Evolutionary conservation across 441 rosid genomes (phyloP).

Genomic region (Gossypium schwendimanii): DNA sequence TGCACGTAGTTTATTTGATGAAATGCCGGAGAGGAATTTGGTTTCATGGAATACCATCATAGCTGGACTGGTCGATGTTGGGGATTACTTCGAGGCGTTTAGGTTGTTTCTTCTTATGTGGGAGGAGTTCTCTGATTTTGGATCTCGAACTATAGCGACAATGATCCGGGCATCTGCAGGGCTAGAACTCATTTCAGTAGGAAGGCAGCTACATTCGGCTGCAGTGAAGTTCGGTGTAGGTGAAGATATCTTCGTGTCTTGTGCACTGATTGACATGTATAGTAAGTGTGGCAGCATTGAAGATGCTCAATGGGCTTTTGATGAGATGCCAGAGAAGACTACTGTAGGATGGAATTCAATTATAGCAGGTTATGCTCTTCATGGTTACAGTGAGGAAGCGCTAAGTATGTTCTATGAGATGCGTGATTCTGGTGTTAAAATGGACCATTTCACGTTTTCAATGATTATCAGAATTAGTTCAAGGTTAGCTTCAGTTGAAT

Average conservation of each 20-base stretch:
- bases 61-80: conserved; percentile 52
- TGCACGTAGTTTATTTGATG: conserved; percentile 63
- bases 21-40: conserved; percentile 67
- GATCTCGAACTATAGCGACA: conserved; percentile 44
- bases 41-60: conserved; percentile 61
- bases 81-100: conserved; percentile 59
- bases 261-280: conserved; percentile 84
- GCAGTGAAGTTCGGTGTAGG: conserved; percentile 47
- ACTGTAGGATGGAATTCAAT: conserved; percentile 82
- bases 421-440: conserved; percentile 57
- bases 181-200: conserved; percentile 44
- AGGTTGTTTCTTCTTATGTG: conserved; percentile 58
- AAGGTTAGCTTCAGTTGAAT: conserved; percentile 64
- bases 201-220: conserved; percentile 69
- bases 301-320: conserved; percentile 64
- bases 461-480: conserved; percentile 59
- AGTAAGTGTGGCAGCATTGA: conserved; percentile 77
- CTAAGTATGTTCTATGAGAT: conserved; percentile 57
- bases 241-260: conserved; percentile 52
- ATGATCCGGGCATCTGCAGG: conserved; percentile 71
- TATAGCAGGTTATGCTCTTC: conserved; percentile 72
- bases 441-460: conserved; percentile 82
- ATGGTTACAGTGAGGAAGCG: conserved; percentile 81
- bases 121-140: conserved; percentile 67
- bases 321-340: conserved; percentile 66